phyloP scores from a whole-genome alignment of 192 early-diverging fungal species.

The Funneliformis geosporum region DNA sequence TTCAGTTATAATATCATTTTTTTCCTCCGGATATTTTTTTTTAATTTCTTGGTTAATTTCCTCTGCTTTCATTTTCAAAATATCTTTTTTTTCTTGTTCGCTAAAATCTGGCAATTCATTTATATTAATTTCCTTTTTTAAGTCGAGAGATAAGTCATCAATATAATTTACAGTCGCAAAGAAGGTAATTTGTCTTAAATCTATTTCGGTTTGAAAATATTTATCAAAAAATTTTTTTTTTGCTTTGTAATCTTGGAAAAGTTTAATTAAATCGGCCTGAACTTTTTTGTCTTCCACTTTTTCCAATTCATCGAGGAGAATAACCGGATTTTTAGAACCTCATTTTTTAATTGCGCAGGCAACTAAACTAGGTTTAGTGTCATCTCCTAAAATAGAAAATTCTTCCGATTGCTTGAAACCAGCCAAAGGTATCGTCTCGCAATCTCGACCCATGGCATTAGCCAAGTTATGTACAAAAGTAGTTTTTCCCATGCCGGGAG shows the following conservation, averaged over 20 bases:
- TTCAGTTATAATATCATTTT: too few relatives aligned
- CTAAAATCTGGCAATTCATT: too few relatives aligned
- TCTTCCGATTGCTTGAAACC: not conserved
- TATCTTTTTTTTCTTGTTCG: too few relatives aligned
- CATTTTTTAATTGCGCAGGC: slow-evolving; percentile 27
- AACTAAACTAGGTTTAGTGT: slow-evolving; percentile 18
- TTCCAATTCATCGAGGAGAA: slow-evolving; percentile 25
- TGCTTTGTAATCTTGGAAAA: too few relatives aligned
- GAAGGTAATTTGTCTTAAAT: slow-evolving; percentile 12
- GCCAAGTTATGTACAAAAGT: slow-evolving; percentile 7
- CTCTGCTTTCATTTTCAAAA: too few relatives aligned
- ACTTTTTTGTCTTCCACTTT: slow-evolving; percentile 14
- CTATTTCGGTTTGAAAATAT: slow-evolving; percentile 6
- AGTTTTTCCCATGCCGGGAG: slow-evolving; percentile 18
- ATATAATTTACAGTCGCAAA: slow-evolving; percentile 25
- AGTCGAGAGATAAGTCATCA: not conserved
- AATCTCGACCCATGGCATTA: not conserved
- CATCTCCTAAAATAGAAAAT: slow-evolving; percentile 19
- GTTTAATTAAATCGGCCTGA: too few relatives aligned
- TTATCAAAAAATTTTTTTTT: slow-evolving; percentile 6
- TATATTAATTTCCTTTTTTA: too few relatives aligned
- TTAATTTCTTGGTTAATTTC: too few relatives aligned
- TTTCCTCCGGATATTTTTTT: too few relatives aligned
- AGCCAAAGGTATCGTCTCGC: not conserved
- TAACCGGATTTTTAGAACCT: slow-evolving; percentile 10